Percentiles rank a stretch among this genome's conserved stretches.
Conservation (phyloP, 2,329 filamentous ascomycete species). For the Blastomyces silverae region DNA sequence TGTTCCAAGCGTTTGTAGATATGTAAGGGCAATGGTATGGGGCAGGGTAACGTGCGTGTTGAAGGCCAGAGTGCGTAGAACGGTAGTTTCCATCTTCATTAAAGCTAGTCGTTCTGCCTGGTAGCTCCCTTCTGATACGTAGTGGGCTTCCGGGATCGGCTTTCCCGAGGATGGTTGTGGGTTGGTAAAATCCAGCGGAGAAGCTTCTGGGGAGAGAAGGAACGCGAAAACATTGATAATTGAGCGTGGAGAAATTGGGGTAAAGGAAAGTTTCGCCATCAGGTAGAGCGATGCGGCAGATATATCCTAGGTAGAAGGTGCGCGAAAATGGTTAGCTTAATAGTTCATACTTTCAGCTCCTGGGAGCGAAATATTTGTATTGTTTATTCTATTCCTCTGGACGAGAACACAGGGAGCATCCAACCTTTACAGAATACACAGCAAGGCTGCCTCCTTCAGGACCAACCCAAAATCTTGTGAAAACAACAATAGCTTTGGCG, state of each 20-base stretch:
- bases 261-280: conserved; percentile 71
- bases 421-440: conserved; percentile 40
- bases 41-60: conserved; percentile 79
- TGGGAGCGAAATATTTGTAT: not conserved
- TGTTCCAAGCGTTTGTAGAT: conserved; percentile 80
- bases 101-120: conserved; percentile 57
- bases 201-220: conserved; percentile 56
- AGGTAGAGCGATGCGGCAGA: conserved; percentile 78
- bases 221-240: conserved; percentile 80
- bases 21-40: conserved; percentile 80
- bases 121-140: conserved; percentile 68
- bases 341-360: not conserved
- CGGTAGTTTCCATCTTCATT: conserved; percentile 66
- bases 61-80: conserved; percentile 71
- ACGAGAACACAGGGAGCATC: not conserved
- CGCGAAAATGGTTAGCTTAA: conserved; percentile 4
- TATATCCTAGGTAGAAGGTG: conserved; percentile 53
- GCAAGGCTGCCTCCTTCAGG: conserved; percentile 41
- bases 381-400: not conserved
- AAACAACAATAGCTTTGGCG: conserved; percentile 73
- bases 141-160: conserved; percentile 52
- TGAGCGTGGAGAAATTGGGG: conserved; percentile 69
- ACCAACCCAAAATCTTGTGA: conserved; percentile 71
- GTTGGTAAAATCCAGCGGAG: conserved; percentile 45
- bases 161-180: conserved; percentile 26